Percentiles rank a stretch among this genome's conserved stretches.
These are phyloP conservation scores for Fonsecaea multimorphosa DNA, from an alignment of 2,329 filamentous ascomycete genomes.

Conservation along the genomic window DNA sequence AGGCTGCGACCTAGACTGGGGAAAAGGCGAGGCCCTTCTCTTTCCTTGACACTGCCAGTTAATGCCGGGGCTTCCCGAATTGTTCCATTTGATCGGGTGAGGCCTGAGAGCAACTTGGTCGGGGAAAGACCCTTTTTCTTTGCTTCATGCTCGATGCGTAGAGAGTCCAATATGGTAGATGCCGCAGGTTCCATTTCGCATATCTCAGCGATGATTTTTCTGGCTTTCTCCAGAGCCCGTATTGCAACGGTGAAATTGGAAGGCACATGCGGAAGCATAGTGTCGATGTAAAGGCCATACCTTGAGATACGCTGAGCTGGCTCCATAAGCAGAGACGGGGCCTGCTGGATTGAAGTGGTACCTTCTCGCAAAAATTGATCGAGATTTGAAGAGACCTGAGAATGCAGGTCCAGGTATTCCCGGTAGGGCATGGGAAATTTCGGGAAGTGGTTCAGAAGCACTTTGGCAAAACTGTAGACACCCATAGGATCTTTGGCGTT, in stretches of 20 bases:
- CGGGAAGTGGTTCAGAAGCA: slow-evolving; percentile 90
- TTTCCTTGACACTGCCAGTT: slow-evolving; percentile 33
- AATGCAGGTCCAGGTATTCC: slow-evolving; percentile 89
- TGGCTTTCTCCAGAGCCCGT: slow-evolving; percentile 78
- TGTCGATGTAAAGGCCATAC: slow-evolving; percentile 95
- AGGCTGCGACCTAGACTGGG: slow-evolving; percentile 37
- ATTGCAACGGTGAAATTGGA: slow-evolving; percentile 37
- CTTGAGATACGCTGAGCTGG: slow-evolving; percentile 92
- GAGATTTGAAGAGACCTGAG: slow-evolving; percentile 81
- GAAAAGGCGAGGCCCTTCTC: slow-evolving; percentile 36
- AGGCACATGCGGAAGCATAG: slow-evolving; percentile 62
- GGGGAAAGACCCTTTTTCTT: slow-evolving; percentile 35
- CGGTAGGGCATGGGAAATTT: slow-evolving; percentile 89
- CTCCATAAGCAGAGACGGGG: slow-evolving; percentile 92
- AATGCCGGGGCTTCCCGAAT: slow-evolving; percentile 38
- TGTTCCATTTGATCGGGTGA: slow-evolving; percentile 37
- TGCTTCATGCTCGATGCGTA: slow-evolving; percentile 40
- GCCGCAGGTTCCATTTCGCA: slow-evolving; percentile 83
- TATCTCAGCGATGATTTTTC: slow-evolving; percentile 94
- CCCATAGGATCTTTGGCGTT: slow-evolving; percentile 75
- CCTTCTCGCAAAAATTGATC: slow-evolving; percentile 76
- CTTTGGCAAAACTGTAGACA: slow-evolving; percentile 75
- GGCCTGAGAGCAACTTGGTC: slow-evolving; percentile 38
- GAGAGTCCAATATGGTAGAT: slow-evolving; percentile 46
- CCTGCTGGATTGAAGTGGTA: slow-evolving; percentile 76